Percentiles rank a stretch among this genome's conserved stretches.
phyloP scores from a whole-genome alignment of 169 alveolate species.

The Cryptosporidium tyzzeri region DNA sequence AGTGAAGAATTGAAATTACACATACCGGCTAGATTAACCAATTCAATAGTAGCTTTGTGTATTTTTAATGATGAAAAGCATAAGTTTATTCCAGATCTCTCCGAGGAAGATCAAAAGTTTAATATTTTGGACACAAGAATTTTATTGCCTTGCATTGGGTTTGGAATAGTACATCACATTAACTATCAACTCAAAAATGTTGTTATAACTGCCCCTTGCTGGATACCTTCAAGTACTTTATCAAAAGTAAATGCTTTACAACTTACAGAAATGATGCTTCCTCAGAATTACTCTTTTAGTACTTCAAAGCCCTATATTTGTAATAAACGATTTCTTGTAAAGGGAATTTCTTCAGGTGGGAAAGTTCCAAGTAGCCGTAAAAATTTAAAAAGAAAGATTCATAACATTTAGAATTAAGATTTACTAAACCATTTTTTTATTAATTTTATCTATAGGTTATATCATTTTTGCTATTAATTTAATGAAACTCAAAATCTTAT shows the following conservation, averaged over 20 bases:
- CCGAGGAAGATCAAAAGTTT: constrained; percentile 6
- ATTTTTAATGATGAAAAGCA: constrained; percentile 36
- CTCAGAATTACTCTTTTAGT: constrained; percentile 3
- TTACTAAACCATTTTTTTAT: background rate
- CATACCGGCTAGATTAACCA: constrained; percentile 37
- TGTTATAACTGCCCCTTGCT: constrained; percentile 26
- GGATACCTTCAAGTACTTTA: constrained; percentile 42
- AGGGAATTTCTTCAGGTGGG: constrained; percentile 63
- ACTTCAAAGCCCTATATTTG: constrained; percentile 46
- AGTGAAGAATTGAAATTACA: constrained; percentile 11
- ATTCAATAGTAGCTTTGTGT: constrained; percentile 68
- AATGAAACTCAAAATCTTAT: constrained; percentile 12
- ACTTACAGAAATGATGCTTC: constrained; percentile 72
- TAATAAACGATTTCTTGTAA: constrained; percentile 1
- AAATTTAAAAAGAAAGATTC: constrained; percentile 69
- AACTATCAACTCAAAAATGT: constrained; percentile 13
- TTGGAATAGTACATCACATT: constrained; percentile 63
- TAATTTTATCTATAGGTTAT: background rate
- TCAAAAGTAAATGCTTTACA: constrained; percentile 52
- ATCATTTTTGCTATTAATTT: constrained; percentile 2
- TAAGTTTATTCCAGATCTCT: constrained; percentile 31
- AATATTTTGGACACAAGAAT: constrained; percentile 31
- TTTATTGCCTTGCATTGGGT: constrained; percentile 64
- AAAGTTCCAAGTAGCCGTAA: constrained; percentile 56
- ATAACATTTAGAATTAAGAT: background rate